phyloP scores from a whole-genome alignment of 75 land plant species.

The Pinus albicaulis region DNA sequence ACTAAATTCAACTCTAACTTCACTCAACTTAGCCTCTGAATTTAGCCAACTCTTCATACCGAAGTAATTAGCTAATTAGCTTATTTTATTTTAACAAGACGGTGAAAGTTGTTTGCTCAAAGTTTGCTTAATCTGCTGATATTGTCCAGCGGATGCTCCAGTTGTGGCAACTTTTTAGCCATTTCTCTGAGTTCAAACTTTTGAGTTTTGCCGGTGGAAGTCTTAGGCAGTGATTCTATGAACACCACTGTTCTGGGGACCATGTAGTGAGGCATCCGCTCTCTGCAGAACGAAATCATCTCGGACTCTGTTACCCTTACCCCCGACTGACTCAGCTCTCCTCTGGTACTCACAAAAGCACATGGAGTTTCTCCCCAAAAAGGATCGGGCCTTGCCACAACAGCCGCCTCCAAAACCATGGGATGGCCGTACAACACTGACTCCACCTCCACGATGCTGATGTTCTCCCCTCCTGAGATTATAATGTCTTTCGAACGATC shows the following conservation, averaged over 20 bases:
- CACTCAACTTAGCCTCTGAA: too few species aligned
- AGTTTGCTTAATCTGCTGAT: too few species aligned
- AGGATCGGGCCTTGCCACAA: constrained; percentile 81
- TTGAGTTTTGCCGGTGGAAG: constrained; percentile 77
- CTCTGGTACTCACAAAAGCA: constrained; percentile 28
- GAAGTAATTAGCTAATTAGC: too few species aligned
- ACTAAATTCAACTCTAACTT: too few species aligned
- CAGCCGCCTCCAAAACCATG: constrained; percentile 71
- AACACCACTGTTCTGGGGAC: too few species aligned
- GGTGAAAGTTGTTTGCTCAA: too few species aligned
- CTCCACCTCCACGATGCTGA: constrained; percentile 83
- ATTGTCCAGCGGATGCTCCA: too few species aligned
- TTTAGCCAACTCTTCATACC: too few species aligned
- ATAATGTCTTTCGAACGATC: too few species aligned
- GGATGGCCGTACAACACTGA: constrained; percentile 69
- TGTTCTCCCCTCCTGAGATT: constrained; percentile 53
- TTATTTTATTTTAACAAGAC: too few species aligned
- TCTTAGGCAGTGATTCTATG: constrained; percentile 23
- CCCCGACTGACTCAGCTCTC: constrained; percentile 66
- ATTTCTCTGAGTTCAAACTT: constrained; percentile 58
- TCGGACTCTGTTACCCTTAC: constrained; percentile 33
- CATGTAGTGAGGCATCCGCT: too few species aligned
- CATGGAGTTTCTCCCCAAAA: constrained; percentile 10
- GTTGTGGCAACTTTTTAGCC: constrained; percentile 18
- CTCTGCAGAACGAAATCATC: constrained; percentile 24